Evolutionary conservation across 805 yeast species (phyloP).

Genomic region (Zygosaccharomyces siamensis): DNA sequence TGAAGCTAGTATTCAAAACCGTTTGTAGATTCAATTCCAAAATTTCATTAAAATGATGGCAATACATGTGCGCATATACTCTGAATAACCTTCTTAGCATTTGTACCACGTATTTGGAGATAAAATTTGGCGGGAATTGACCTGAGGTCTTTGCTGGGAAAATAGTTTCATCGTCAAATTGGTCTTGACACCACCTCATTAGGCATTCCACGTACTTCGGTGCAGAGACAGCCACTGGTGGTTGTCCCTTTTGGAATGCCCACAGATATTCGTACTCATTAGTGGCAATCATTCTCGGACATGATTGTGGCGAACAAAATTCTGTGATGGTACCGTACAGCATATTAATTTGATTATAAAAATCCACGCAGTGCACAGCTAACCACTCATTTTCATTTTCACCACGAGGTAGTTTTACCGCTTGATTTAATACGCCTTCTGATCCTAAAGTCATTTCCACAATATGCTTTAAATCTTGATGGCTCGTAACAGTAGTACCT

Average conservation of each 20-base stretch:
- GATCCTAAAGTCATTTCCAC: slow-evolving; percentile 96
- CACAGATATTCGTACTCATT: slow-evolving; percentile 94
- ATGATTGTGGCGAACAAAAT: slow-evolving; percentile 89
- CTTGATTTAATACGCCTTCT: slow-evolving; percentile 83
- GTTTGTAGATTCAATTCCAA: slow-evolving; percentile 89
- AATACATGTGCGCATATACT: slow-evolving; percentile 94
- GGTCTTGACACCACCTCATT: slow-evolving; percentile 93
- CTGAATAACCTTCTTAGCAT: slow-evolving; percentile 88
- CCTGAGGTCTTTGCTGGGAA: slow-evolving; percentile 89
- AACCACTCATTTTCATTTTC: slow-evolving; percentile 92
- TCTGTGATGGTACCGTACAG: slow-evolving; percentile 92
- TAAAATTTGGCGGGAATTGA: slow-evolving; percentile 85
- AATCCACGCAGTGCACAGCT: slow-evolving; percentile 96
- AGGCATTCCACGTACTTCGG: slow-evolving; percentile 91
- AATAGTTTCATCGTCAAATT: slow-evolving; percentile 81
- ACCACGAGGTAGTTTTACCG: slow-evolving; percentile 88
- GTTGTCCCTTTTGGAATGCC: slow-evolving; percentile 71
- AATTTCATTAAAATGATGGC: slow-evolving; percentile 96
- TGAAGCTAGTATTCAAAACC: slow-evolving; percentile 87
- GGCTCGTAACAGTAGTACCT: slow-evolving; percentile 46
- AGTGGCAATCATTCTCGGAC: slow-evolving; percentile 97
- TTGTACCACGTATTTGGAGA: slow-evolving; percentile 64
- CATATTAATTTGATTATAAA: slow-evolving; percentile 95
- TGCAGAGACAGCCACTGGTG: slow-evolving; percentile 85
- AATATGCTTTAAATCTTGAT: slow-evolving; percentile 73